phyloP scores from a whole-genome alignment of 192 early-diverging fungal genomes.

The Coemansia sp. region DNA sequence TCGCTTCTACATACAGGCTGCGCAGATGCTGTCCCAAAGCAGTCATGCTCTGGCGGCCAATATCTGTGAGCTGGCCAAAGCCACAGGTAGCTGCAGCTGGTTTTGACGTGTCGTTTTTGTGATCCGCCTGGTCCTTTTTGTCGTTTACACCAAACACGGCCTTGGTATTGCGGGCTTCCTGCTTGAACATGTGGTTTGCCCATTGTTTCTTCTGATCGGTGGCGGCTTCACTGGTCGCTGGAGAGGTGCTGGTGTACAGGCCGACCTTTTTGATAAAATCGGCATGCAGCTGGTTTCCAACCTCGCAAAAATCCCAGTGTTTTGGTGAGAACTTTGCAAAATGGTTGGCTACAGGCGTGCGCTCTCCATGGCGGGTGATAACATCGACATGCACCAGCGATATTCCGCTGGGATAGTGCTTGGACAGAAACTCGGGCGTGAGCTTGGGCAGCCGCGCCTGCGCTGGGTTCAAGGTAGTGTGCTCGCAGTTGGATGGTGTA shows the following conservation, averaged over 20 bases:
- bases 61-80: conserved; percentile 63
- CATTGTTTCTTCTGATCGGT: conserved; percentile 8
- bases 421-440: conserved; percentile 39
- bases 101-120: conserved; percentile 16
- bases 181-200: conserved; percentile 29
- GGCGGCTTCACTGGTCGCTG: neutral
- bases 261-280: conserved; percentile 37
- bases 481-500: conserved; percentile 10
- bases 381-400: conserved; percentile 54
- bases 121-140: conserved; percentile 1
- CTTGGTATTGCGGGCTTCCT: conserved; percentile 5
- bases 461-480: neutral
- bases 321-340: conserved; percentile 22
- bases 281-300: conserved; percentile 26
- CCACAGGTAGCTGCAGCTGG: conserved; percentile 35
- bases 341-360: conserved; percentile 33
- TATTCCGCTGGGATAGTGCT: conserved; percentile 49
- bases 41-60: conserved; percentile 57
- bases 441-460: conserved; percentile 44
- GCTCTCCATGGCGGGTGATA: conserved; percentile 55
- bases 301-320: conserved; percentile 51
- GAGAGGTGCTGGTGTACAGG: neutral
- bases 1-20: conserved; percentile 56
- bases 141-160: conserved; percentile 27
- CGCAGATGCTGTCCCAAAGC: conserved; percentile 55